Conservation (phyloP, 225 moss, liverwort and hornwort genomes). For the Neckera pumila region DNA sequence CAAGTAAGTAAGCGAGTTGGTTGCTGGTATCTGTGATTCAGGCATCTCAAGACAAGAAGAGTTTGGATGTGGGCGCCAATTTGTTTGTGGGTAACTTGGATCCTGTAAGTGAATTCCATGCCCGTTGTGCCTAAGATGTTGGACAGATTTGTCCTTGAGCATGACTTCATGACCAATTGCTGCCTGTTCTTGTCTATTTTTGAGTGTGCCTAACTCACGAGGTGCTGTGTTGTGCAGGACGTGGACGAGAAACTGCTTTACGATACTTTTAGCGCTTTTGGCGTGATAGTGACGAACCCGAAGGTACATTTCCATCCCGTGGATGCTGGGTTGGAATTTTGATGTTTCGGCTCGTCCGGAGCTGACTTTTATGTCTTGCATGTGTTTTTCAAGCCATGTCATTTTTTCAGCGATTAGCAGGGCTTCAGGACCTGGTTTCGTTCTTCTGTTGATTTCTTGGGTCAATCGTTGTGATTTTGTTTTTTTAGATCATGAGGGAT, state of each 20-base stretch:
- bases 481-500: conserved; percentile 83
- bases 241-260: conserved; percentile 94
- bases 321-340: too few species aligned
- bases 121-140: background rate
- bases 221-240: conserved; percentile 37
- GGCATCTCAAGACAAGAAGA: conserved; percentile 99
- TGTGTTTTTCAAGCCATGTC: too few species aligned
- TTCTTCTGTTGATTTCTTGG: background rate
- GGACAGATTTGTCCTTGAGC: background rate
- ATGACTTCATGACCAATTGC: background rate
- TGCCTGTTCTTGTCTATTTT: background rate
- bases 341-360: background rate
- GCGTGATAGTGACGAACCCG: conserved; percentile 93
- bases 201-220: background rate
- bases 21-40: conserved; percentile 6
- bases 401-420: background rate
- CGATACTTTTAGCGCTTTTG: conserved; percentile 93
- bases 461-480: background rate
- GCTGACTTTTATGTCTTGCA: background rate
- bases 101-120: conserved; percentile 33
- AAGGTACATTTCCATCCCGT: conserved; percentile 34
- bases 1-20: background rate
- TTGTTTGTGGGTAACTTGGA: conserved; percentile 95
- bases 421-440: background rate
- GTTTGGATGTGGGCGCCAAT: conserved; percentile 96